These are phyloP conservation scores for Colletotrichum sidae DNA, from an alignment of 2,329 filamentous ascomycete species.

Conservation along the genomic window DNA sequence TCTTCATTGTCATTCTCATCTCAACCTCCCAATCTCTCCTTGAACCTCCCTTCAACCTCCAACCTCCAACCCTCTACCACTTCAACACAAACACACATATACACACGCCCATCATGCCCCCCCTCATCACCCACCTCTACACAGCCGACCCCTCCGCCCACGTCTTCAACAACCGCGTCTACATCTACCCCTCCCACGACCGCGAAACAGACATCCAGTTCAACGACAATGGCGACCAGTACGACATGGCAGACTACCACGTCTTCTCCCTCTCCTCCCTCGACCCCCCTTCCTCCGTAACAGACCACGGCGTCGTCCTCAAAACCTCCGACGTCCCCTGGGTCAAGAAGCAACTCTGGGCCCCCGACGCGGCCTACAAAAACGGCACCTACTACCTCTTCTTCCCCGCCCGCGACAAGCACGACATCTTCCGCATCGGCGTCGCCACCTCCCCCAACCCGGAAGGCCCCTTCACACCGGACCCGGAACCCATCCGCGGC, in stretches of 20 bases:
- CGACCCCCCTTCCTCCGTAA: constrained; percentile 68
- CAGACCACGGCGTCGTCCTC: constrained; percentile 79
- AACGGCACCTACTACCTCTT: constrained; percentile 80
- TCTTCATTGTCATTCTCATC: not conserved
- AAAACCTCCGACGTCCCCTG: constrained; percentile 76
- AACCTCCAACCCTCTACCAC: no score
- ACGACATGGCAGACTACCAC: constrained; percentile 87
- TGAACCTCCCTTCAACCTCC: no score
- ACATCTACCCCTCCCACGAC: constrained; percentile 86
- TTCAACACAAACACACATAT: not conserved
- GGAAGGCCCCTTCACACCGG: constrained; percentile 76
- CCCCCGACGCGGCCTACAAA: constrained; percentile 78
- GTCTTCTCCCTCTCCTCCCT: constrained; percentile 71
- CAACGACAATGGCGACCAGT: constrained; percentile 89
- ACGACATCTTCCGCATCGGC: constrained; percentile 79
- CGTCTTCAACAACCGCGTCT: constrained; percentile 80
- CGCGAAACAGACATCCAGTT: constrained; percentile 78
- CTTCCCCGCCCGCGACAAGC: constrained; percentile 79
- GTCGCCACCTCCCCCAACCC: constrained; percentile 74
- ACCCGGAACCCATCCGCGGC: constrained; percentile 73
- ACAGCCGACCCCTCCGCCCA: constrained; percentile 85
- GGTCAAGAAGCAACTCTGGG: constrained; percentile 85
- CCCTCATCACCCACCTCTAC: constrained; percentile 80
- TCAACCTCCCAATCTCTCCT: no score
- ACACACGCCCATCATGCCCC: constrained; percentile 53